A percentile compares a stretch with the other conserved stretches of the same genome.
phyloP scores from a whole-genome alignment of 257 asterid genomes.

The Nicotiana otophora region DNA sequence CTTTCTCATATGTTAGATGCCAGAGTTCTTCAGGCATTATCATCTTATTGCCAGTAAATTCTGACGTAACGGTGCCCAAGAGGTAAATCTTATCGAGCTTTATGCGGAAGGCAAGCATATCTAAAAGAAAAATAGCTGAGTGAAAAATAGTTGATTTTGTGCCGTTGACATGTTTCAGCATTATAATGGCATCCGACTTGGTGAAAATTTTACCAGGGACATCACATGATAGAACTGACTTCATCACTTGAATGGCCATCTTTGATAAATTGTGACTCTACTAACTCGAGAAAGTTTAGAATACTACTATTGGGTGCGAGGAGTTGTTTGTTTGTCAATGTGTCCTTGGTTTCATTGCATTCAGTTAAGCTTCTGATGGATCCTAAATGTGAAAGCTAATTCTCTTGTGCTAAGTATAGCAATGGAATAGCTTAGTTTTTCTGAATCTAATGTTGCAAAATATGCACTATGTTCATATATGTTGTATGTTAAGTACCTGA shows the following conservation, averaged over 20 bases:
- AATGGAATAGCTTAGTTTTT: neutral
- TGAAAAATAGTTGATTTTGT: neutral
- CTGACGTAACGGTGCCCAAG: neutral
- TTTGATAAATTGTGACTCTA: neutral
- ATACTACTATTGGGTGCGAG: neutral
- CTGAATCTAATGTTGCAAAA: neutral
- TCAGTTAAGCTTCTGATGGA: neutral
- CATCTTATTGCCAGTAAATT: neutral
- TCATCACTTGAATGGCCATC: neutral
- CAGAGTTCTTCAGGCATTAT: neutral
- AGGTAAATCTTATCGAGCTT: neutral
- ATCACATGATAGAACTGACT: neutral
- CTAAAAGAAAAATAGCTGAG: neutral
- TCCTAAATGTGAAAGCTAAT: neutral
- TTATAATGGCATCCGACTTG: neutral
- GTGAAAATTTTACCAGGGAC: neutral
- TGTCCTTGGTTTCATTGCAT: neutral
- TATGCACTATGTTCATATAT: neutral
- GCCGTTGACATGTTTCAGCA: neutral
- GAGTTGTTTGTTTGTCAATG: neutral
- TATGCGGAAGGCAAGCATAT: neutral
- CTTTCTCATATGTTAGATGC: neutral
- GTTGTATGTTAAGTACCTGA: neutral
- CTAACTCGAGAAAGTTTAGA: neutral
- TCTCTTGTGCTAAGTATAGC: neutral